These are phyloP conservation scores for Leishmania mexicana DNA, from an alignment of 208 protist genomes.

Conservation along the genomic window DNA sequence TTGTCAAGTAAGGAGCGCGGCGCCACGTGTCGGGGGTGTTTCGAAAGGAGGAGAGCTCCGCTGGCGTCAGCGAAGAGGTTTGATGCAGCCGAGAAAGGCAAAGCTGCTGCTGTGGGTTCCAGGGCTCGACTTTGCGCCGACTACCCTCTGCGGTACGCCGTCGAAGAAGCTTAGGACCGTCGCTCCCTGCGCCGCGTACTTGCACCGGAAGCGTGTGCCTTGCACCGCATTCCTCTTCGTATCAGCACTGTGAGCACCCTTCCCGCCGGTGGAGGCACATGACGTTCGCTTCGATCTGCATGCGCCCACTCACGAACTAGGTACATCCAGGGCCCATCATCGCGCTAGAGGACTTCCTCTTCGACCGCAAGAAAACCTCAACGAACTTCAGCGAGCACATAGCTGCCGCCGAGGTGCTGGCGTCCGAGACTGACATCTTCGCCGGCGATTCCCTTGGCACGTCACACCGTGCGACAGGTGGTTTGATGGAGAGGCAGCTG, in stretches of 20 bases:
- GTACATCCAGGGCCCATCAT: conserved; percentile 55
- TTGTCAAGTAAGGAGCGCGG: conserved; percentile 48
- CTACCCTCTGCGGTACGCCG: conserved; percentile 44
- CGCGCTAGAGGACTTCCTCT: conserved; percentile 80
- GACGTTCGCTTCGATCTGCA: conserved; percentile 59
- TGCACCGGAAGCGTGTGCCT: conserved; percentile 44
- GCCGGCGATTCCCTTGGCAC: conserved; percentile 87
- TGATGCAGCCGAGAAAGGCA: conserved; percentile 46
- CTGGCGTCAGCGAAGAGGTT: conserved; percentile 34
- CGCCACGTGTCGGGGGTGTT: conserved; percentile 63
- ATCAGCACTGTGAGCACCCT: conserved; percentile 36
- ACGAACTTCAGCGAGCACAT: conserved; percentile 45
- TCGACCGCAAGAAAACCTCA: conserved; percentile 78
- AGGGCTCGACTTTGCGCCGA: conserved; percentile 25
- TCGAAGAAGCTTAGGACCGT: conserved; percentile 48
- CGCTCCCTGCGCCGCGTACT: conserved; percentile 48
- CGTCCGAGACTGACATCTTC: conserved; percentile 64
- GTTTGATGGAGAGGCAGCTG: conserved; percentile 76
- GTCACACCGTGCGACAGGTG: conserved; percentile 54
- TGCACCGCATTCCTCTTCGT: conserved; percentile 66
- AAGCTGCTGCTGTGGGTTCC: conserved; percentile 52
- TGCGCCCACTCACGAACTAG: conserved; percentile 46
- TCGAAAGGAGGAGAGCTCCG: conserved; percentile 51
- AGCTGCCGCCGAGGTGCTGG: conserved; percentile 66
- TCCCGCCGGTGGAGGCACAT: conserved; percentile 57